Base-by-base conservation (phyloP, 139 green algal species). In the Asterochloris sp. region DNA sequence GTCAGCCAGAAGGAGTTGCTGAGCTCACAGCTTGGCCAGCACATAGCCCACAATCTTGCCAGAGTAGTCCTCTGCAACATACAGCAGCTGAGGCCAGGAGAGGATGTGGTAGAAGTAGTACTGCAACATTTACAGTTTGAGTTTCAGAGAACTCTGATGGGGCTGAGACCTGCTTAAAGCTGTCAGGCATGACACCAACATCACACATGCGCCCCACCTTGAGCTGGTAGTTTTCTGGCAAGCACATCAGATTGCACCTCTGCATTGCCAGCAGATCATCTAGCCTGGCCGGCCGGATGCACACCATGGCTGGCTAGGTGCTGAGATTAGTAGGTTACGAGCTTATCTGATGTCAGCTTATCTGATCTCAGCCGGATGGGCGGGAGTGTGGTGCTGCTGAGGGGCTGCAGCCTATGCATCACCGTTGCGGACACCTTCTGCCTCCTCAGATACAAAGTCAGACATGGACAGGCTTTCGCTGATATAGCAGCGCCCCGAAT, bases 51-150 rank as follows among this genome's bases (percentile, higher is more conserved):
- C 97, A 61, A 99, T 99, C 62, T 92, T 92, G 1, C 96, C 96
- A 80, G 97, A 92, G 82, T 98, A 97, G 83, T 98, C 96, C 86
- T 99, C 97, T 6, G 97, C 97, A 67, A 99, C 96, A 68, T 98
- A 95, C 19, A 99, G 88, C 24, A 99, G 93, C 85, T 99, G 96
- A 21, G 97, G 97, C 97, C 97, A 99, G 10, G 95, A 98, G 13
- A 99, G 90, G 60, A 98, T 96, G 87, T 99, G 97, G 84, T 99
- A 99, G 79, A 99, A 92, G 88, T 99, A 99, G 89, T 99, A 99
- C 96, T 99, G 93, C 88, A 92, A 16, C 62, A 80, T 10, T 4
- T 47, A 15, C 61, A 76, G 28, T 28, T 14, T 54, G 28, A 54
- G 23, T 23, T 14, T 17, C n/a, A 14, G 21, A 6, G 38, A 27